Conservation (phyloP, 176 grass and related monocot species). For the Carex parvula region DNA sequence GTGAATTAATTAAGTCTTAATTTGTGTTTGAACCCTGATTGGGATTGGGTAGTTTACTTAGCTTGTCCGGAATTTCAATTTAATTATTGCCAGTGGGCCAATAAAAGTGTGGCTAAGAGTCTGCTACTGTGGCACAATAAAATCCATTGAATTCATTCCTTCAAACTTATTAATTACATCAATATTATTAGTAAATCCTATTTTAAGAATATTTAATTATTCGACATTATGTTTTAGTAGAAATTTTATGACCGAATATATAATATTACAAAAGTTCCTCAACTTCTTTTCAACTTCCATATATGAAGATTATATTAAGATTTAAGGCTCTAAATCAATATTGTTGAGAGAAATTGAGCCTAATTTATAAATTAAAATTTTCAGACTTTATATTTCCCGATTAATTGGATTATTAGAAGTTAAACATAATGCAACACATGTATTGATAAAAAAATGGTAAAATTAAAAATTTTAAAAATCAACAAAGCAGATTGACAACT, state of each 20-base stretch:
- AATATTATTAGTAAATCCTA: not conserved
- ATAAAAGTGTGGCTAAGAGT: not conserved
- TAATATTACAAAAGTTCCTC: not conserved
- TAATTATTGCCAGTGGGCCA: not conserved
- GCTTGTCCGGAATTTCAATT: constrained; percentile 2
- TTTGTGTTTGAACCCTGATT: not conserved
- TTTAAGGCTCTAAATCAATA: too few species aligned
- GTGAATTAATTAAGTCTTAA: not conserved
- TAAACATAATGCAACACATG: too few species aligned
- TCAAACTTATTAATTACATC: not conserved
- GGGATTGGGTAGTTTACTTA: constrained; percentile 1
- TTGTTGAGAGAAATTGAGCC: too few species aligned
- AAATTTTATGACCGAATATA: not conserved
- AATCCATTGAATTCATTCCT: constrained; percentile 8
- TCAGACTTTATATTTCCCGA: too few species aligned
- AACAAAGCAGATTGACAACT: too few species aligned
- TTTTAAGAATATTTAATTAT: not conserved
- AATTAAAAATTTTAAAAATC: too few species aligned
- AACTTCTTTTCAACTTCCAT: not conserved
- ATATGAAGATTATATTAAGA: too few species aligned
- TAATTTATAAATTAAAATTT: too few species aligned
- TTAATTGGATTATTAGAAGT: too few species aligned
- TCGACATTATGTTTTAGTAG: not conserved
- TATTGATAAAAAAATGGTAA: too few species aligned
- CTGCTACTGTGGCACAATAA: not conserved